Percentiles rank a stretch among this genome's conserved stretches.
Evolutionary conservation across 169 alveolate species (phyloP).

Genomic region (Plasmodium falciparum): DNA sequence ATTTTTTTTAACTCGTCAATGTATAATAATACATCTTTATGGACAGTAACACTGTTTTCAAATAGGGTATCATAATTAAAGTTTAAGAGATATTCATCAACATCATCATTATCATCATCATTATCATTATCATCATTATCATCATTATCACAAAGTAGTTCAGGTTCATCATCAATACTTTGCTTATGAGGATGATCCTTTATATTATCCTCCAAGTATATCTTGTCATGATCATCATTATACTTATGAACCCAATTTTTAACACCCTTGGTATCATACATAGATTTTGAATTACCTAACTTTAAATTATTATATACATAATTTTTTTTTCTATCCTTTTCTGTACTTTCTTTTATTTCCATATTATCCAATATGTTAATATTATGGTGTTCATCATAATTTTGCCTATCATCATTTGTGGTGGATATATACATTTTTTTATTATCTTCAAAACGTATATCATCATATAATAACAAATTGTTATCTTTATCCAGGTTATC

Average conservation of each 20-base stretch:
- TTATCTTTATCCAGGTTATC: not conserved
- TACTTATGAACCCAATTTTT: not conserved
- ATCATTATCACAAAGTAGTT: constrained; percentile 11
- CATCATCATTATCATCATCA: constrained; percentile 16
- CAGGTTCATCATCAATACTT: not conserved
- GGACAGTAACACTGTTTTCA: constrained; percentile 28
- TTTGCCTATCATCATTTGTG: no score
- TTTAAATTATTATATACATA: no score
- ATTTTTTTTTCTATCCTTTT: no score
- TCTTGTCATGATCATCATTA: not conserved
- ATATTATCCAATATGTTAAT: no score
- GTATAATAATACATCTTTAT: constrained; percentile 32
- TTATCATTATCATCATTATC: constrained; percentile 16
- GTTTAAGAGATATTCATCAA: constrained; percentile 56
- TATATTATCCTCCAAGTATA: not conserved
- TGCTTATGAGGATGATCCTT: not conserved
- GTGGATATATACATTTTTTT: no score
- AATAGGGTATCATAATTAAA: constrained; percentile 52
- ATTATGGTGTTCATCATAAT: no score
- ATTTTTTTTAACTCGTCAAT: constrained; percentile 31
- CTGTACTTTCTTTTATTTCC: no score
- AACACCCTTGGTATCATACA: no score
- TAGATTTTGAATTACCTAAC: no score
- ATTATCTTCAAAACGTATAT: no score
- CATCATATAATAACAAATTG: no score